These are phyloP conservation scores for Tympanopsis confertula DNA, from an alignment of 2,329 filamentous ascomycete genomes.

Conservation along the genomic window DNA sequence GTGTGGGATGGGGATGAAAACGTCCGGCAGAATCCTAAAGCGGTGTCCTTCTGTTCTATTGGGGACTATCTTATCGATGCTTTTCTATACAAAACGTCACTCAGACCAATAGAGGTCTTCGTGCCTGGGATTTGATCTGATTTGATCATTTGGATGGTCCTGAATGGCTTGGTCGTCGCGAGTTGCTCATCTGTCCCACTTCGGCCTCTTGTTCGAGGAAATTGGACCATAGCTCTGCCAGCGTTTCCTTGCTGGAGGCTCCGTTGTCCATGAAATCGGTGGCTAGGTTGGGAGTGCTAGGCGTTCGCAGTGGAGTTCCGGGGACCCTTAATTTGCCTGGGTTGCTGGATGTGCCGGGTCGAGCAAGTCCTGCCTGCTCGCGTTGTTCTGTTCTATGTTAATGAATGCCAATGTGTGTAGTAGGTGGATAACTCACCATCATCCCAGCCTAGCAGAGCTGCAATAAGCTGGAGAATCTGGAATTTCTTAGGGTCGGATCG, in stretches of 20 bases:
- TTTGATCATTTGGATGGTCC: not conserved
- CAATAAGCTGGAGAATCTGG: conserved; percentile 53
- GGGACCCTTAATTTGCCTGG: conserved; percentile 34
- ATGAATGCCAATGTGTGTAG: not conserved
- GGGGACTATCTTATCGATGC: too few relatives aligned
- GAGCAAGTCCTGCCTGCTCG: conserved; percentile 51
- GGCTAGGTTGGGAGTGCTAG: conserved; percentile 43
- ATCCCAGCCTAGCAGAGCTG: conserved; percentile 48
- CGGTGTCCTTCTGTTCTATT: too few relatives aligned
- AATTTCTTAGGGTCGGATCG: conserved; percentile 58
- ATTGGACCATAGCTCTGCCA: conserved; percentile 55
- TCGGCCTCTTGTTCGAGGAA: conserved; percentile 53
- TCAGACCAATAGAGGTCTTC: too few relatives aligned
- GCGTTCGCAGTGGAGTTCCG: conserved; percentile 42
- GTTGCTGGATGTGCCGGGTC: conserved; percentile 37
- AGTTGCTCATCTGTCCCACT: conserved; percentile 12
- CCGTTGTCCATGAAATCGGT: conserved; percentile 37
- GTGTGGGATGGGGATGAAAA: too few relatives aligned
- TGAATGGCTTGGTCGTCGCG: conserved; percentile 7
- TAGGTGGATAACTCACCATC: conserved; percentile 30
- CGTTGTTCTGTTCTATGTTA: conserved; percentile 35
- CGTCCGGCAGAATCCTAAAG: too few relatives aligned
- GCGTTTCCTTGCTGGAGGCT: conserved; percentile 41
- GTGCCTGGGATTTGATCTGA: not conserved
- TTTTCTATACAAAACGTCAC: too few relatives aligned